Percentiles rank a stretch among this genome's conserved stretches.
Evolutionary conservation across 2,329 filamentous ascomycete species (phyloP).

Genomic region (Teratosphaeria gauchensis): DNA sequence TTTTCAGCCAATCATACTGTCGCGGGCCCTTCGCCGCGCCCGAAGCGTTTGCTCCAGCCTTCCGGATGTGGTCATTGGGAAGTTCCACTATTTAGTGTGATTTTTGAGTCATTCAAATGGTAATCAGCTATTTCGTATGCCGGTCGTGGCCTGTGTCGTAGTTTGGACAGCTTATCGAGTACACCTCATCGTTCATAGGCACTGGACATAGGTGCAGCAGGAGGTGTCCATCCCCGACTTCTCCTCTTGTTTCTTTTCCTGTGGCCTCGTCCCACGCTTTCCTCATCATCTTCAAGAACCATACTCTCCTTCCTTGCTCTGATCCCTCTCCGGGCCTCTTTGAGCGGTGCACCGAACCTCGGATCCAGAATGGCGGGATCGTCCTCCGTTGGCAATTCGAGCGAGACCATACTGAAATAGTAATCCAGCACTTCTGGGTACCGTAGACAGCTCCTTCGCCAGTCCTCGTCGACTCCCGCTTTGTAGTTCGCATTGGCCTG

Average conservation of each 20-base stretch:
- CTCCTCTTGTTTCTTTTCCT: conserved; percentile 16
- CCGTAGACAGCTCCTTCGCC: conserved; percentile 62
- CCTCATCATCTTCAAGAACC: conserved; percentile 2
- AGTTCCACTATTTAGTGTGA: background rate
- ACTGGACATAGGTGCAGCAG: conserved; percentile 13
- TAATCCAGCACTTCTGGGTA: conserved; percentile 78
- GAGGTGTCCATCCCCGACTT: conserved; percentile 15
- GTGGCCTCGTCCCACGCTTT: conserved; percentile 7
- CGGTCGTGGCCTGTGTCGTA: no score
- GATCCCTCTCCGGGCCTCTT: conserved; percentile 25
- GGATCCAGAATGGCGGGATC: conserved; percentile 30
- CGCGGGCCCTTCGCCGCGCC: background rate
- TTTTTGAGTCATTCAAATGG: background rate
- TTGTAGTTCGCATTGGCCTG: conserved; percentile 58
- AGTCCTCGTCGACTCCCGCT: conserved; percentile 68
- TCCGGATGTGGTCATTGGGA: background rate
- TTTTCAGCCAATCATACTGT: background rate
- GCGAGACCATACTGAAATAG: conserved; percentile 61
- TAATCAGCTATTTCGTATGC: background rate
- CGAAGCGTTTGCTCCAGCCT: background rate
- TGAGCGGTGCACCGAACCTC: conserved; percentile 12
- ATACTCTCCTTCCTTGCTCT: conserved; percentile 22
- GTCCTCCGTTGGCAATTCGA: conserved; percentile 52
- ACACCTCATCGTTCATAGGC: background rate
- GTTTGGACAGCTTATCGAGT: background rate